A percentile compares a stretch with the other conserved stretches of the same genome.
Evolutionary conservation across 2,329 filamentous ascomycete species (phyloP).

Genomic region (Alternaria hordeiaustralica): DNA sequence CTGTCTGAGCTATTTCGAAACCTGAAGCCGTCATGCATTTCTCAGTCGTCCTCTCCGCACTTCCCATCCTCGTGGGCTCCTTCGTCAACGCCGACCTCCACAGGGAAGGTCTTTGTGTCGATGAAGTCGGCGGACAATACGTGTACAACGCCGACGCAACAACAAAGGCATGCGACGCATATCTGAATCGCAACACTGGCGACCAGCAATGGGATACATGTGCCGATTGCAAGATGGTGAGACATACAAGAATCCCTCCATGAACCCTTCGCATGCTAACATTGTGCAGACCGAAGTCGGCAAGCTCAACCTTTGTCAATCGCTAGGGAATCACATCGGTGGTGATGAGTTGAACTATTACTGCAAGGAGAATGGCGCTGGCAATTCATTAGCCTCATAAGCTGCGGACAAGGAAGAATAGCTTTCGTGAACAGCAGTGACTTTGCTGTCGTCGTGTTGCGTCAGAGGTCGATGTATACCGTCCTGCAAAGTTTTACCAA

Average conservation of each 20-base stretch:
- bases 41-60: constrained; percentile 16
- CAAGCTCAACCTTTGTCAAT: constrained; percentile 31
- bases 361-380: constrained; percentile 31
- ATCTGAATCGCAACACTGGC: constrained; percentile 36
- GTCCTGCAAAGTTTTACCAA: neutral
- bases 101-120: constrained; percentile 26
- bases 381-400: constrained; percentile 14
- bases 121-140: constrained; percentile 18
- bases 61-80: constrained; percentile 18
- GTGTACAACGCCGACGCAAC: constrained; percentile 36
- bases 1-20: neutral
- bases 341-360: constrained; percentile 39
- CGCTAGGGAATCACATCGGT: constrained; percentile 32
- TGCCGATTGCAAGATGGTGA: constrained; percentile 37
- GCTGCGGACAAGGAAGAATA: neutral
- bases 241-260: neutral
- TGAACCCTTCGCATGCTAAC: neutral
- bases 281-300: constrained; percentile 17
- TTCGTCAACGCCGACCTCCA: constrained; percentile 30
- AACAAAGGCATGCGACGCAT: constrained; percentile 25
- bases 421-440: neutral
- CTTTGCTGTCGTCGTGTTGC: neutral
- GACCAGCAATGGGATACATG: constrained; percentile 34
- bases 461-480: neutral
- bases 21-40: constrained; percentile 22